A percentile compares a stretch with the other conserved stretches of the same genome.
These are phyloP conservation scores for Stemphylium lycopersici DNA, from an alignment of 2,329 filamentous ascomycete species.

Conservation along the genomic window DNA sequence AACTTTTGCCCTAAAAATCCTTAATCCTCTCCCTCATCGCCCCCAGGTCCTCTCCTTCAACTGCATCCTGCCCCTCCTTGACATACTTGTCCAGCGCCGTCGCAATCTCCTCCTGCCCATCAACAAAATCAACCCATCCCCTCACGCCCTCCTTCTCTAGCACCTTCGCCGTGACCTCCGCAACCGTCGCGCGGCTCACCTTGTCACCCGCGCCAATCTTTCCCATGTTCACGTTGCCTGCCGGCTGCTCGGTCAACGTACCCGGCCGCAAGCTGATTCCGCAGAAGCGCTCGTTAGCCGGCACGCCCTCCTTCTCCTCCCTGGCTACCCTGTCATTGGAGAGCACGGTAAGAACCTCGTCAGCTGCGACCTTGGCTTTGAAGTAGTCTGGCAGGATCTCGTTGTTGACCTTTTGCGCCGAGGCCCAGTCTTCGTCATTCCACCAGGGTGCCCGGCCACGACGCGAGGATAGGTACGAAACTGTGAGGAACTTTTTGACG, in stretches of 20 bases:
- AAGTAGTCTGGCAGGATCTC: constrained; percentile 59
- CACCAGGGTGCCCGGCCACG: constrained; percentile 58
- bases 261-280: constrained; percentile 61
- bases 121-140: constrained; percentile 62
- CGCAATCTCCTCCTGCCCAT: constrained; percentile 56
- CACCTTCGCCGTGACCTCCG: constrained; percentile 56
- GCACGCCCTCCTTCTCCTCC: constrained; percentile 35
- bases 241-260: constrained; percentile 55
- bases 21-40: constrained; percentile 45
- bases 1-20: constrained; percentile 11
- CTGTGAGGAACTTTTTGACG: constrained; percentile 61
- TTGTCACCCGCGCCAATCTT: constrained; percentile 51
- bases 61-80: constrained; percentile 53
- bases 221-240: constrained; percentile 57
- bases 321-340: constrained; percentile 37
- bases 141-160: constrained; percentile 56
- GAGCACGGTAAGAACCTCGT: constrained; percentile 60
- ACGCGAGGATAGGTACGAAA: constrained; percentile 61
- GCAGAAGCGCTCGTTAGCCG: constrained; percentile 49
- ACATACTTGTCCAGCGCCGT: constrained; percentile 56
- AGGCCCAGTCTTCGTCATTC: constrained; percentile 55
- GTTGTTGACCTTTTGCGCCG: constrained; percentile 55
- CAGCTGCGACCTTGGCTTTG: constrained; percentile 61
- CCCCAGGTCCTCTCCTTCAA: constrained; percentile 59
- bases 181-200: constrained; percentile 59